phyloP scores from a whole-genome alignment of 2,329 filamentous ascomycete genomes.

The Iodosphaeria phyllophila region DNA sequence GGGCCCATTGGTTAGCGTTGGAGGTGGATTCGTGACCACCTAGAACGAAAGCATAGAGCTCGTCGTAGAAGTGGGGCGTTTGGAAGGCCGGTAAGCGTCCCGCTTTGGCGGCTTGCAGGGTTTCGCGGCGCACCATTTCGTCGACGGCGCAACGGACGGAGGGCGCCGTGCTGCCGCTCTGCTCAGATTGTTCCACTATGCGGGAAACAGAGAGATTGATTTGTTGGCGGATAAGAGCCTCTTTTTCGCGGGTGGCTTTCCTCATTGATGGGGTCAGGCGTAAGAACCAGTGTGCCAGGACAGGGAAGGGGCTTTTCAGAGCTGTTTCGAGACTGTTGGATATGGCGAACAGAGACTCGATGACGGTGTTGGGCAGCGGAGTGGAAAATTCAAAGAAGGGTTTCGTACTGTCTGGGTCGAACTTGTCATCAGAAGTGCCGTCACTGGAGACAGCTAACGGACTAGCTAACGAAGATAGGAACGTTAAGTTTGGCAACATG shows the following conservation, averaged over 20 bases:
- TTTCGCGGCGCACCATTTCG: background rate
- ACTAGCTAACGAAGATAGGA: too few species aligned
- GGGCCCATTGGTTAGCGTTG: slow-evolving; percentile 1
- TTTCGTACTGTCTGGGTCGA: background rate
- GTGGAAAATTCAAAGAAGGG: background rate
- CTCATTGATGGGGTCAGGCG: slow-evolving; percentile 1
- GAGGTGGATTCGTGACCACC: slow-evolving; percentile 3
- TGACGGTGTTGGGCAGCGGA: slow-evolving; percentile 1
- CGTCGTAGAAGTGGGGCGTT: slow-evolving; percentile 1
- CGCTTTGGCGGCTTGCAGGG: background rate
- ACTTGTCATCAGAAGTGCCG: too few species aligned
- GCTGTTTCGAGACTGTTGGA: background rate
- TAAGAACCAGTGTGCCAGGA: slow-evolving; percentile 1
- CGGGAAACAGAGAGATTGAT: background rate
- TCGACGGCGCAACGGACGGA: background rate
- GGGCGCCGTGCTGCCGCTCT: background rate
- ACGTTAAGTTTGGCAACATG: background rate
- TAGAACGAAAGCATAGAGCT: slow-evolving; percentile 3
- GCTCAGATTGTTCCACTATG: background rate
- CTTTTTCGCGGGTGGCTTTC: background rate
- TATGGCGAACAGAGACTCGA: slow-evolving; percentile 1
- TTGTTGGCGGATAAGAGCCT: background rate
- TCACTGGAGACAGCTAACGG: too few species aligned
- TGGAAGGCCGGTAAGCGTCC: background rate
- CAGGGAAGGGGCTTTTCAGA: background rate